Conservation (phyloP, 2,329 filamentous ascomycete genomes). For the Cladosporium velox region DNA sequence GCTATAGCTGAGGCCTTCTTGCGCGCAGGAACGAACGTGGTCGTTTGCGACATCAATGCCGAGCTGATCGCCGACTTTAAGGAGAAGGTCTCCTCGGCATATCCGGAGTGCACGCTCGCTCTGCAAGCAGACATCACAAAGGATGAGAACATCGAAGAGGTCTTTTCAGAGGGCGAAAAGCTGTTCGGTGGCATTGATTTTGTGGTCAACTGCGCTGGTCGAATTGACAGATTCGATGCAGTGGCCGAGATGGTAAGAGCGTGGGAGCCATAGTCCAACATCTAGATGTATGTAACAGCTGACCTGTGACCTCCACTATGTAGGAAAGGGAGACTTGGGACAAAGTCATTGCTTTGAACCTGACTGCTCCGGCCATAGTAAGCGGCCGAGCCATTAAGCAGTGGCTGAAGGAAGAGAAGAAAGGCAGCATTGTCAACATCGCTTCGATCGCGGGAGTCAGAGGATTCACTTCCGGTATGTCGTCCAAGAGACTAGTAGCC, state of each 20-base stretch:
- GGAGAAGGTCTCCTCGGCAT: constrained; percentile 28
- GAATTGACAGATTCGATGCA: constrained; percentile 59
- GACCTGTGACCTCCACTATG: neutral
- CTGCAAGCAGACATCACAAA: constrained; percentile 44
- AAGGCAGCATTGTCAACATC: constrained; percentile 57
- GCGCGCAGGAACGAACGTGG: constrained; percentile 38
- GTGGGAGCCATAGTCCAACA: neutral
- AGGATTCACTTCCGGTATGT: constrained; percentile 45
- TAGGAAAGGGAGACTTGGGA: constrained; percentile 52
- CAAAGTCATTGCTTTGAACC: constrained; percentile 57
- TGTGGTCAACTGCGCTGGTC: constrained; percentile 54
- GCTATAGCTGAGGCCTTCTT: constrained; percentile 38
- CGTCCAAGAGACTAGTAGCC: constrained; percentile 1
- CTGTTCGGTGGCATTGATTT: constrained; percentile 56
- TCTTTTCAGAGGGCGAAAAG: constrained; percentile 40
- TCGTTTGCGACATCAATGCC: constrained; percentile 41
- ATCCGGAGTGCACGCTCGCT: constrained; percentile 33
- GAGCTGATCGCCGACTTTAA: constrained; percentile 35
- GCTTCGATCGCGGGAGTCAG: constrained; percentile 50
- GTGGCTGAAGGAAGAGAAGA: constrained; percentile 47
- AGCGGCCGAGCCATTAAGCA: constrained; percentile 54
- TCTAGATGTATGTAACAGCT: neutral
- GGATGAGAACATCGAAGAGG: constrained; percentile 38
- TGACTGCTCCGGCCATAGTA: constrained; percentile 57
- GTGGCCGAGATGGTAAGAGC: constrained; percentile 45